Evolutionary conservation across 768 basidiomycete genomes (phyloP), one percentile per base, ranked within the genome.

Genomic region (Amanita subjunquillea): DNA sequence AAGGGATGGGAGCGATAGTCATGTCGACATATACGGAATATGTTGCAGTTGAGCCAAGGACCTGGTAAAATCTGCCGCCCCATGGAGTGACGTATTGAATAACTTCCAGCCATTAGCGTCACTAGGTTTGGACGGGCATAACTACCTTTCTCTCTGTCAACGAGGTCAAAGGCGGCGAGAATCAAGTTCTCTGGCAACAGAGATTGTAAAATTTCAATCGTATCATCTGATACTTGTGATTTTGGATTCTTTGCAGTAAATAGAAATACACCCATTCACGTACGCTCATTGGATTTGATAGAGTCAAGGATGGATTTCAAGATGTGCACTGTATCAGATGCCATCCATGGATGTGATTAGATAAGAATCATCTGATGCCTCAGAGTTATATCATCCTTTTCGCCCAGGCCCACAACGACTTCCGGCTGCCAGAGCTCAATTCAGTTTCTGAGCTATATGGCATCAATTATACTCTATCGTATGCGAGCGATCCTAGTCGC

Each of bases 381-480:
- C 57, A 57, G 6, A 60, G 53, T 53, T 76, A 70, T 64, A 74
- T 92, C 51, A 67, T 94, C 49, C 75, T 85, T 41, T 89, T 92
- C 66, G 89, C 90, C 2, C 88, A 88, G 65, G 77, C 74, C 4
- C 90, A 95, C 63, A 72, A 77, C 34, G 84, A 89, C 34, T 95
- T 95, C 62, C 75, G 93, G 23, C 65, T 94, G 10, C 91, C 92
- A 32, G 91, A 93, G 63, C 76, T 96, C 0, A 65, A 69, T 29
- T 93, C 91, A 3, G 65, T 93, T 37, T 78, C 89, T 2, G 80
- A 92, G 59, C 74, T 91, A 0, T 64, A 85, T 68, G 79, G 75
- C 7, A 87, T 96, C 63, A 59, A 71, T 0, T 67, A 89, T 39
- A 65, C 66, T 38, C 67, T 88, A 5, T 60, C 68, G 13, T 70